A percentile compares a stretch with the other conserved stretches of the same genome.
These are phyloP conservation scores for Taxillus chinensis DNA, from an alignment of 164 flowering plant species.

Conservation along the genomic window DNA sequence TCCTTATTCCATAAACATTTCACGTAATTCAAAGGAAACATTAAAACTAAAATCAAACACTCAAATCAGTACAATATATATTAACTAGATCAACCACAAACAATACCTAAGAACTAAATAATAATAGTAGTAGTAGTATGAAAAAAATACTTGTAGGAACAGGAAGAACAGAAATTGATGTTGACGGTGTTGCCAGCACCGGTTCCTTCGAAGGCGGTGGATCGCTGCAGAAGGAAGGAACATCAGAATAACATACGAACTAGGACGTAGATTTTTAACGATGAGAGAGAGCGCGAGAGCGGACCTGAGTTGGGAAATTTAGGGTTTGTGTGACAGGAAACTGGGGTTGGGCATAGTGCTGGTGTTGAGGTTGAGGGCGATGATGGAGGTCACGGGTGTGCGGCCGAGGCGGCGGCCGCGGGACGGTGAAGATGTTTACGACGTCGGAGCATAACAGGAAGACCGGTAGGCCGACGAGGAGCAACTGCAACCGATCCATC, in stretches of 20 bases:
- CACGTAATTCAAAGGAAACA: too few species aligned
- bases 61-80: too few species aligned
- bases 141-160: constrained; percentile 53
- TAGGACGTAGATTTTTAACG: not conserved
- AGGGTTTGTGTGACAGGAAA: constrained; percentile 24
- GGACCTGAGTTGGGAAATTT: constrained; percentile 48
- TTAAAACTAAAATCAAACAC: too few species aligned
- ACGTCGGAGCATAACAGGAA: constrained; percentile 63
- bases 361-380: constrained; percentile 13
- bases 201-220: constrained; percentile 20
- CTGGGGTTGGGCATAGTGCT: constrained; percentile 8
- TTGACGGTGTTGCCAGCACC: constrained; percentile 48
- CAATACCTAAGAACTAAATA: too few species aligned
- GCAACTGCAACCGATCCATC: constrained; percentile 63
- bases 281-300: not conserved
- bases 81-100: too few species aligned
- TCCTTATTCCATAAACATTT: too few species aligned
- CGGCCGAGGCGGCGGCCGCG: constrained; percentile 32
- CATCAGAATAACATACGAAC: not conserved
- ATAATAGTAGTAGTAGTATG: too few species aligned
- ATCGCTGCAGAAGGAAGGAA: constrained; percentile 20
- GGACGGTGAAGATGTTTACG: constrained; percentile 36
- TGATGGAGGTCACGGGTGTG: constrained; percentile 18
- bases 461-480: constrained; percentile 63
- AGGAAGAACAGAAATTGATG: constrained; percentile 67